Evolutionary conservation across 1,284 basidiomycete genomes (phyloP), one percentile per base, ranked within the genome.

Genomic region (Rugosomyces carneus): DNA sequence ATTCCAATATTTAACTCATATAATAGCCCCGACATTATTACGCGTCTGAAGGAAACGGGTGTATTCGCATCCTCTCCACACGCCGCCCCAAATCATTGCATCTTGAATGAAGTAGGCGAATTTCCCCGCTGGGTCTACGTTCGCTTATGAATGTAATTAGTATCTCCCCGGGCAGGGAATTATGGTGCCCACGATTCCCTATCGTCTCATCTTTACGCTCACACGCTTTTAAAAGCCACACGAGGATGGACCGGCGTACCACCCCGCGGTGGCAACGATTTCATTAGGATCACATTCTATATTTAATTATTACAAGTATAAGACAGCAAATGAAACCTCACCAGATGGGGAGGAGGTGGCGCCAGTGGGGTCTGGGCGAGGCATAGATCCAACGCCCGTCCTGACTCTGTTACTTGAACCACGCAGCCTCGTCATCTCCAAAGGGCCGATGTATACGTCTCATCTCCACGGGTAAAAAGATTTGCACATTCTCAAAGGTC

Each of bases 111-210:
- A 69, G 84, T 82, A 51, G 40, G 66, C 49, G 21, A 18, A 39
- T 23, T 11, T 45, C 35, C 41, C 39, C 40, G 45, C 49, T 37
- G 23, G 42, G 46, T 44, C 55, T 57, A 21, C 52, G 40, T 45
- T 32, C 47, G 32, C 37, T 27, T 26, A 42, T 50, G 27, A 44
- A 27, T 34, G 37, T 51, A 23, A 19, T 42, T 47, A 90, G 85
- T 97, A 97, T 61, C 70, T 78, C 20, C 76, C 91, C 5, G 89
- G 89, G 1, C 92, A 97, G 67, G 94, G 94, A 16, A 98, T 98
- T 52, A 86, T 90, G 74, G 89, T 90, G 63, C n/a, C 52, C 41
- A 41, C 42, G 37, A 40, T 24, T 40, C 36, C 32, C 32, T 35
- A 44, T 36, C 27, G 18, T 40, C 8, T 29, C 44, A 21, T 15